Evolutionary conservation across 768 basidiomycete genomes (phyloP).

Genomic region (Lactifluus echinatus): DNA sequence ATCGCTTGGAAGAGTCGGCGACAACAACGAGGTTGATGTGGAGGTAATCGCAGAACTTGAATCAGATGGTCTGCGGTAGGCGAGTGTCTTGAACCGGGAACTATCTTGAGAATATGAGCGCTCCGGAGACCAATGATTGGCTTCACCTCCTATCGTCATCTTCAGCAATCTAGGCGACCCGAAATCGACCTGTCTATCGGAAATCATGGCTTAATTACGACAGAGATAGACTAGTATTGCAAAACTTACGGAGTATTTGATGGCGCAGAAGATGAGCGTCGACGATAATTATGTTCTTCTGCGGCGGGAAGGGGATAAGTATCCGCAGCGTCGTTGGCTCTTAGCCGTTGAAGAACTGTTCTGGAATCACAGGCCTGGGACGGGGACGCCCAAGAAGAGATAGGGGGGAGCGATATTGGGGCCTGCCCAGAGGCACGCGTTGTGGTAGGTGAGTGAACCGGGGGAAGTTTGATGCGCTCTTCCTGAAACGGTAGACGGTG

Average conservation of each 20-base stretch:
- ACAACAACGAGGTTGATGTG: conserved; percentile 18
- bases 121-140: conserved; percentile 13
- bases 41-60: conserved; percentile 17
- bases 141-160: not conserved
- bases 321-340: conserved; percentile 7
- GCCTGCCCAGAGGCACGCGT: conserved; percentile 27
- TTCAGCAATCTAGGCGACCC: not conserved
- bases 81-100: not conserved
- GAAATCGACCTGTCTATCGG: not conserved
- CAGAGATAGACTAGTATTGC: not conserved
- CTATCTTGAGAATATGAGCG: conserved; percentile 7
- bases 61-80: conserved; percentile 12
- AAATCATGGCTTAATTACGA: not conserved
- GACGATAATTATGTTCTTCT: conserved; percentile 2
- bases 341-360: conserved; percentile 17
- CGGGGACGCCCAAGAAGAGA: conserved; percentile 32
- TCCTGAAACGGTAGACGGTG: conserved; percentile 20
- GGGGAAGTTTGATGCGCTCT: conserved; percentile 35
- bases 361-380: conserved; percentile 14
- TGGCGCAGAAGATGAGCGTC: conserved; percentile 10
- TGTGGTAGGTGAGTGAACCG: conserved; percentile 32
- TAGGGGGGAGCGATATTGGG: conserved; percentile 54
- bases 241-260: conserved; percentile 10
- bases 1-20: conserved; percentile 18
- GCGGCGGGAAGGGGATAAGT: not conserved